Percentiles rank a stretch among this genome's conserved stretches.
Evolutionary conservation across 75 land plant genomes (phyloP).

Genomic region (Gnetum montanum): DNA sequence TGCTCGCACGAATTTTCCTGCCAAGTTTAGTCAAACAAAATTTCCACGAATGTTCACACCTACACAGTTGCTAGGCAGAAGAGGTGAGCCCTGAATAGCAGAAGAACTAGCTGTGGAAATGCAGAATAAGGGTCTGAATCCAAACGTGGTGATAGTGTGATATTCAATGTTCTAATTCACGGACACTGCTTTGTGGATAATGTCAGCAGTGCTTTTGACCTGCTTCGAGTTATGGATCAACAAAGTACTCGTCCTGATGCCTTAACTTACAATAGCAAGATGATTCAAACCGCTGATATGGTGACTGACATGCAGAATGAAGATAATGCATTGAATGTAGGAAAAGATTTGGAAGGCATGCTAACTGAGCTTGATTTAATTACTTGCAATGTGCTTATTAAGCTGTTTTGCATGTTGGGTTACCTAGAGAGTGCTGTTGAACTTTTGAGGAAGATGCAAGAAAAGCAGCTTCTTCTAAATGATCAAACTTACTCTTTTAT

Average conservation of each 20-base stretch:
- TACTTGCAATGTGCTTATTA: conserved; percentile 35
- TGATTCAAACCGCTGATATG: conserved; percentile 23
- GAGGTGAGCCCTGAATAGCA: conserved; percentile 34
- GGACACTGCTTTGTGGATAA: conserved; percentile 37
- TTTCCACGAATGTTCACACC: conserved; percentile 8
- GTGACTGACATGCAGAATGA: conserved; percentile 11
- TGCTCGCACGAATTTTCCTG: conserved; percentile 24
- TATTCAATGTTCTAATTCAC: conserved; percentile 45
- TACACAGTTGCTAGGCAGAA: conserved; percentile 22
- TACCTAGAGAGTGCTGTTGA: conserved; percentile 30
- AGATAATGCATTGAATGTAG: conserved; percentile 17
- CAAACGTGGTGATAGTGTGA: conserved; percentile 16
- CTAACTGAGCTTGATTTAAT: conserved; percentile 18
- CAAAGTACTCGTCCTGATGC: conserved; percentile 21
- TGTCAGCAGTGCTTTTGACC: conserved; percentile 21
- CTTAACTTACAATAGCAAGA: conserved; percentile 26
- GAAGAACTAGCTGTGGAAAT: conserved; percentile 29
- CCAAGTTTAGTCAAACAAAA: conserved; percentile 20
- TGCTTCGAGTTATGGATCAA: conserved; percentile 16
- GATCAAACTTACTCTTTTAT: conserved; percentile 37
- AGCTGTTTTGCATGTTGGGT: conserved; percentile 34
- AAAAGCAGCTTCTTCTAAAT: conserved; percentile 24
- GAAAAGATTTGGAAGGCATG: conserved; percentile 22
- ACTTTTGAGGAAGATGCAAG: conserved; percentile 26
- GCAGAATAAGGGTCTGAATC: conserved; percentile 18